Evolutionary conservation across 139 green algal species (phyloP), one percentile per base, ranked within the genome.

Genomic region (Spirogloea muscicola): DNA sequence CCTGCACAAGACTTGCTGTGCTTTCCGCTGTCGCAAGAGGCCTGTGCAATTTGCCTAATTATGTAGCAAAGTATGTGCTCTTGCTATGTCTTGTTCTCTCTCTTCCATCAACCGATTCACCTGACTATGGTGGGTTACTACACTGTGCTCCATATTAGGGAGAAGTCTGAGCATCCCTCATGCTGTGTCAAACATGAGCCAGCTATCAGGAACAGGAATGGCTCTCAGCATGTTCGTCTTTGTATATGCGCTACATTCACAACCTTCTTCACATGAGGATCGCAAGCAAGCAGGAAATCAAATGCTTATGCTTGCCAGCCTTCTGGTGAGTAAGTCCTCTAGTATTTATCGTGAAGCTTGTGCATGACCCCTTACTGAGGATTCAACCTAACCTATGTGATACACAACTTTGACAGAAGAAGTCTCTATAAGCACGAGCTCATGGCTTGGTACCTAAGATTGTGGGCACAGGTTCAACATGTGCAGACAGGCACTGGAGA

Each of bases 11-110:
- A n/a, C n/a, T n/a, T n/a, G n/a, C n/a, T n/a, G n/a, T n/a, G n/a
- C n/a, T n/a, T n/a, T 5, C 41, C 73, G 25, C n/a, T 76, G 27
- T 76, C 67, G 41, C 18, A 51, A 7, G 41, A 16, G 49, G 67
- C 52, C 58, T 21, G 73, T 34, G 67, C 67, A 16, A 68, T 65
- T 3, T 31, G 16, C 73, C 67, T 75, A 51, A 13, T 76, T 76
- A 51, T 65, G 16, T 33, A 34, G 68, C 31, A 4, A 74, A 42
- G 64, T 68, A 9, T 10, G 13, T 16, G 43, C 43, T 51, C 43
- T 51, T 51, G 43, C 43, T 51, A 13, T 13, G 13, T 51, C 43
- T 13, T 51, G 10, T 13, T 51, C 13, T 51, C 43, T 51, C 43
- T 51, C 43, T 51, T 10, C 10, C 43, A 51, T 13, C 43, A 25